These are phyloP conservation scores for Podospora australis DNA, from an alignment of 495 filamentous ascomycete species.

Conservation along the genomic window DNA sequence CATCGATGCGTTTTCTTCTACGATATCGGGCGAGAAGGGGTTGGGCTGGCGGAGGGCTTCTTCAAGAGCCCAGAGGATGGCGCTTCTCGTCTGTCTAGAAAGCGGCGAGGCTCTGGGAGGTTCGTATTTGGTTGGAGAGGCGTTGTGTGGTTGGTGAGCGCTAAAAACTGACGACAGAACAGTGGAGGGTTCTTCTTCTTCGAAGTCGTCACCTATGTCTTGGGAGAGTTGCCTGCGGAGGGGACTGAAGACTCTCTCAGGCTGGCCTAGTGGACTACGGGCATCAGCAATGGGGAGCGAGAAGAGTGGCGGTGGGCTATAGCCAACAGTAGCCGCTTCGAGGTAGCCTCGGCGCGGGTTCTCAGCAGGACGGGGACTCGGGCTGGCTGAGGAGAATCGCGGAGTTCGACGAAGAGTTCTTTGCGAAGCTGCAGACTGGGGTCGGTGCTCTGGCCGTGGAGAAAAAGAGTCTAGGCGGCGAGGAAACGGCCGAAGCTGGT, in stretches of 20 bases:
- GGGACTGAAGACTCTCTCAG: conserved; percentile 13
- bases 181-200: conserved; percentile 31
- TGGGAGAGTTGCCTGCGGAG: conserved; percentile 38
- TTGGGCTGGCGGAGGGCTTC: conserved; percentile 80
- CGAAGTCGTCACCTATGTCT: conserved; percentile 35
- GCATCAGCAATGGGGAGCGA: conserved; percentile 25
- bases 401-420: conserved; percentile 42
- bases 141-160: conserved; percentile 13
- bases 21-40: conserved; percentile 73
- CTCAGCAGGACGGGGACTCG: conserved; percentile 32
- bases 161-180: conserved; percentile 22
- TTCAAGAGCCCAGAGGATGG: conserved; percentile 87
- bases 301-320: conserved; percentile 28
- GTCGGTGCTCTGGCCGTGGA: conserved; percentile 25
- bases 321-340: conserved; percentile 29
- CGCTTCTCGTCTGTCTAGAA: conserved; percentile 47
- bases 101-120: conserved; percentile 35
- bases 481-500: conserved; percentile 37
- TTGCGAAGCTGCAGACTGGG: conserved; percentile 35
- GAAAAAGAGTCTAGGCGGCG: conserved; percentile 21
- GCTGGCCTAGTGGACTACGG: conserved; percentile 19
- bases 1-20: conserved; percentile 93
- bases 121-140: conserved; percentile 21
- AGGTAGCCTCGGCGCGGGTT: conserved; percentile 27
- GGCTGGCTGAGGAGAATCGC: conserved; percentile 36